Base-by-base conservation (phyloP, 306 rosid species). In the Cucurbita argyrosperma region DNA sequence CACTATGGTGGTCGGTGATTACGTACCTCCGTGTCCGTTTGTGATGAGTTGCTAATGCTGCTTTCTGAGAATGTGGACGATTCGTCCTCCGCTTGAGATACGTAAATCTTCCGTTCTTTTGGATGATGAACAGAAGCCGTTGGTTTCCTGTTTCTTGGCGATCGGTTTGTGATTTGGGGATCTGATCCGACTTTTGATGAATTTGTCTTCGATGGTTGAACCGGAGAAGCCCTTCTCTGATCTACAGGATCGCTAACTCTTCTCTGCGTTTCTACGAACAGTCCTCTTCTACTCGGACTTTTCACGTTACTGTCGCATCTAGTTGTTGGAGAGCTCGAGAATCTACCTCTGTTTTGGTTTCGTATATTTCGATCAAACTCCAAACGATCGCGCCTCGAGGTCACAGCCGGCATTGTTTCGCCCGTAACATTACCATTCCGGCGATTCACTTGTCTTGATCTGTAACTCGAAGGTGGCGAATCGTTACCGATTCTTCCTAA, bases 51-150 rank as follows among this genome's bases (percentile, higher is more conserved):
- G 82, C 88, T 88, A 56, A 88, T 53, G 73, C 90, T 84, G 78
- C 90, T 83, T 39, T 91, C 97, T 40, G 97, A 94, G 83, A 91
- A 35, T 5, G 85, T 89, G 74, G 97, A 85, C 0, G 85, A 82
- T 65, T 90, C 97, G 47, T 94, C 95, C 82, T 90, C 96, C 52
- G 79, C 81, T 18, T 59, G 81, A 46, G 58, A 53, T 12, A 77
- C 59, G 56, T 21, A 61, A 63, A 74, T 65, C 51, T 80, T 84
- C 42, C 76, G 71, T 37, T 82, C 84, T 78, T 79, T 83, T 5
- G 54, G 54, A 50, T 18, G 77, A 13, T 55, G 47, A 47, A 69
- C 75, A 63, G 77, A 81, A 0, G 53, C 79, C 77, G 83, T 76
- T 18, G 69, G 57, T 74, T 75, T 89, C 78, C 80, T 85, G 82